Evolutionary conservation across 345 rosid species (phyloP), one percentile per base, ranked within the genome.

Genomic region (Carallia brachiata): DNA sequence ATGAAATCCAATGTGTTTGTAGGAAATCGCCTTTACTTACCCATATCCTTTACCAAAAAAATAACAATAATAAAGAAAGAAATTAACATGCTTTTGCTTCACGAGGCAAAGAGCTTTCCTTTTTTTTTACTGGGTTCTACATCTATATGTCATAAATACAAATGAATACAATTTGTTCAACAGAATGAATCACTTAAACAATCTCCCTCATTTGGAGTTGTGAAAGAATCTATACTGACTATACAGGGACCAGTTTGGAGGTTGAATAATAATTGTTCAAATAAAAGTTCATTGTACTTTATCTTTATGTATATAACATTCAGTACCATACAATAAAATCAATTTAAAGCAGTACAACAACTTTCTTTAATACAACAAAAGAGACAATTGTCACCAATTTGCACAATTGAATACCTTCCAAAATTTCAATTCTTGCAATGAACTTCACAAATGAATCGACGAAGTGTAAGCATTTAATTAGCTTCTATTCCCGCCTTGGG

Each of bases 291-390:
- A 61, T 48, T 37, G 12, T 36, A 36, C 50, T 61, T 61, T 61
- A 28, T 16, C 7, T 61, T 34, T 61, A 4, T 16, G 18, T 36
- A 17, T 8, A 23, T 23, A 23, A 23, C 12, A 61, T 61, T 36
- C 48, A 32, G 36, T 8, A 36, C 9, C 19, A 34, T 61, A 37
- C 4, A 30, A 17, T 13, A 32, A 40, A 40, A 37, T 36, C 36
- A 61, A 17, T 61, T 61, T 23, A 32, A 61, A 61, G 65, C 27
- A n/a, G 17, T 34, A 13, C 48, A 60, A 60, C 65, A 61, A 61
- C 65, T 61, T 61, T 28, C 54, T 23, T 47, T 16, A 28, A 48
- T 27, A 28, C 2, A 16, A 23, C 23, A 23, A 23, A 23, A 23
- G 23, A 23, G 23, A 23, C 23, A 23, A 23, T 23, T 23, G 23